Evolutionary conservation across 139 green algal genomes (phyloP), one percentile per base, ranked within the genome.

Genomic region (Raphidocelis subcapitata): DNA sequence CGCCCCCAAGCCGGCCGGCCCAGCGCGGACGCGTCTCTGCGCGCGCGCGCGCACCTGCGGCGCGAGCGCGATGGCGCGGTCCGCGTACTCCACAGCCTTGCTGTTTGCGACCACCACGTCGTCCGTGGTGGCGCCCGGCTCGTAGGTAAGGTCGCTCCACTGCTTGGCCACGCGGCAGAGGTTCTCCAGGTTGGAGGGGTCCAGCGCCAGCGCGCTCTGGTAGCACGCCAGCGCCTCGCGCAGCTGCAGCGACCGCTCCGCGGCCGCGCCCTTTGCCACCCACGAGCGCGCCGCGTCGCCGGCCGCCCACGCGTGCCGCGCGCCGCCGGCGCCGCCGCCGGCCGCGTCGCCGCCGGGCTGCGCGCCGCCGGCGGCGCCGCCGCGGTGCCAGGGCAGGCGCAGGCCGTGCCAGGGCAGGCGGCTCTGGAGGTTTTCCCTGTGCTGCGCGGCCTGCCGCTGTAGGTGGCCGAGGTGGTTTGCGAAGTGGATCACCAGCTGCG

Each of bases 401-500:
- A 56, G 47, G 47, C 47, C n/a, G n/a, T n/a, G n/a, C n/a, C n/a
- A n/a, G n/a, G n/a, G n/a, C n/a, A n/a, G n/a, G n/a, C n/a, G n/a
- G n/a, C n/a, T n/a, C n/a, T n/a, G n/a, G n/a, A n/a, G n/a, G n/a
- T n/a, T n/a, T n/a, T 76, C 63, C 10, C 85, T 77, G 8, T 67
- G 63, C 2, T 77, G 69, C 28, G 71, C n/a, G n/a, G n/a, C n/a
- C n/a, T n/a, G n/a, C n/a, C n/a, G n/a, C n/a, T n/a, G n/a, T n/a
- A n/a, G n/a, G n/a, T n/a, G n/a, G n/a, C n/a, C n/a, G n/a, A n/a
- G 54, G 35, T 85, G 72, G 5, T 65, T 69, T 26, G 73, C 80
- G 15, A 79, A 23, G 36, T 78, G 72, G 67, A 75, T 72, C 33
- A 81, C 62, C 52, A 87, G 72, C 71, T 84, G 66, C 1, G 66